A percentile compares a stretch with the other conserved stretches of the same genome.
These are phyloP conservation scores for Royoungia palumana DNA, from an alignment of 768 basidiomycete species.

Conservation along the genomic window DNA sequence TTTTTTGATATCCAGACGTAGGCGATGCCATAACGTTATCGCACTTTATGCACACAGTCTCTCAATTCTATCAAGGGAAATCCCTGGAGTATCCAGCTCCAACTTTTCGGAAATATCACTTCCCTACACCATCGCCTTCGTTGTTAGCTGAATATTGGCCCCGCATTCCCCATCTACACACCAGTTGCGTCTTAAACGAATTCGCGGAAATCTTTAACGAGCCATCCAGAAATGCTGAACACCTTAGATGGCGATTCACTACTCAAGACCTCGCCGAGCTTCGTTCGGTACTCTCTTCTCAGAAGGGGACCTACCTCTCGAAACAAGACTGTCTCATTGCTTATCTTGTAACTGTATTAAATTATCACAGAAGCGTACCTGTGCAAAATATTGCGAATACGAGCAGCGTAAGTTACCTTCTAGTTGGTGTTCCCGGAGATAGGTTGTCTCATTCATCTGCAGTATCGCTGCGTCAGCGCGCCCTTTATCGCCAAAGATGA, in stretches of 20 bases:
- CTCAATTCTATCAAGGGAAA: conserved; percentile 28
- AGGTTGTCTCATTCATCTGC: background rate
- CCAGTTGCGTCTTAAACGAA: conserved; percentile 15
- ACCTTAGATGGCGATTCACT: conserved; percentile 17
- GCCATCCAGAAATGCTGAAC: conserved; percentile 8
- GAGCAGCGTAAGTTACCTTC: conserved; percentile 22
- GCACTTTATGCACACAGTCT: conserved; percentile 30
- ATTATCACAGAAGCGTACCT: conserved; percentile 7
- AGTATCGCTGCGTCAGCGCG: conserved; percentile 21
- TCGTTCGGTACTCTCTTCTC: conserved; percentile 10
- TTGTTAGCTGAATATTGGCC: conserved; percentile 13
- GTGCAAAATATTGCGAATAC: conserved; percentile 27
- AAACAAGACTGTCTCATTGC: conserved; percentile 32
- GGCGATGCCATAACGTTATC: conserved; percentile 29
- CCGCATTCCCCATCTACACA: conserved; percentile 25
- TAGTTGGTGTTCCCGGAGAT: background rate
- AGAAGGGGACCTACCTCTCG: conserved; percentile 9
- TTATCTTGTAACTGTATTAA: conserved; percentile 23
- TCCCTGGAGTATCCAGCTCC: conserved; percentile 13
- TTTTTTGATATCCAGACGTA: conserved; percentile 6
- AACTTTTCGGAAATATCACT: conserved; percentile 24
- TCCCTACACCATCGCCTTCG: conserved; percentile 14
- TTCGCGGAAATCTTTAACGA: conserved; percentile 14
- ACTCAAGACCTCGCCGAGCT: conserved; percentile 12
- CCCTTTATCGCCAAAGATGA: conserved; percentile 16